These are phyloP conservation scores for Lipomyces sp. DNA, from an alignment of 805 yeast species.

Conservation along the genomic window DNA sequence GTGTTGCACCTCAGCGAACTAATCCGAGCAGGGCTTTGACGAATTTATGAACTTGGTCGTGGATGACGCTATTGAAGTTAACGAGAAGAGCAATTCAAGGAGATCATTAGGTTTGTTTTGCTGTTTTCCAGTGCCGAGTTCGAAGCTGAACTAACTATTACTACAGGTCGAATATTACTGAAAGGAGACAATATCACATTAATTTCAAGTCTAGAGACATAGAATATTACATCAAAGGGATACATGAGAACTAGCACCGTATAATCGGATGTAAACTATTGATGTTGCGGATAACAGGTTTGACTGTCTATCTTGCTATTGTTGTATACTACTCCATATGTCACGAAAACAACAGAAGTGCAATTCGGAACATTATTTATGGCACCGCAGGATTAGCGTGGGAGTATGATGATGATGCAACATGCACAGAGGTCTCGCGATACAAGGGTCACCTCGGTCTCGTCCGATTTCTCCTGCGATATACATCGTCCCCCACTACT, in stretches of 20 bases:
- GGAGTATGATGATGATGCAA: background rate
- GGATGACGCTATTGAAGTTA: slow-evolving; percentile 67
- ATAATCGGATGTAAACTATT: slow-evolving; percentile 4
- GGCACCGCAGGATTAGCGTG: too few species aligned
- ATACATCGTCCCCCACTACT: slow-evolving; percentile 50
- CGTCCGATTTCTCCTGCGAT: background rate
- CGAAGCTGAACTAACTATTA: background rate
- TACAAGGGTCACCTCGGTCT: background rate
- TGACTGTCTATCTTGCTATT: background rate
- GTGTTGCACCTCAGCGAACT: background rate
- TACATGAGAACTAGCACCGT: background rate
- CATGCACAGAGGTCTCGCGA: background rate
- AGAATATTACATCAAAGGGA: background rate
- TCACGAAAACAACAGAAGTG: background rate
- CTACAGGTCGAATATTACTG: slow-evolving; percentile 60
- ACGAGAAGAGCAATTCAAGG: slow-evolving; percentile 55
- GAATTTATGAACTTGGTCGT: slow-evolving; percentile 90
- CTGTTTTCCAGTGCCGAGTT: background rate
- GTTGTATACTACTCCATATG: background rate
- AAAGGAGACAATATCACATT: slow-evolving; percentile 95
- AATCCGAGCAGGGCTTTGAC: slow-evolving; percentile 72
- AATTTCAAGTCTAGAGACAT: slow-evolving; percentile 52
- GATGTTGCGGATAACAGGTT: too few species aligned
- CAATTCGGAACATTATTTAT: background rate
- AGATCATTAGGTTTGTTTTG: slow-evolving; percentile 59